phyloP scores from a whole-genome alignment of 805 yeast genomes.

The Starmerella sirachaensis region DNA sequence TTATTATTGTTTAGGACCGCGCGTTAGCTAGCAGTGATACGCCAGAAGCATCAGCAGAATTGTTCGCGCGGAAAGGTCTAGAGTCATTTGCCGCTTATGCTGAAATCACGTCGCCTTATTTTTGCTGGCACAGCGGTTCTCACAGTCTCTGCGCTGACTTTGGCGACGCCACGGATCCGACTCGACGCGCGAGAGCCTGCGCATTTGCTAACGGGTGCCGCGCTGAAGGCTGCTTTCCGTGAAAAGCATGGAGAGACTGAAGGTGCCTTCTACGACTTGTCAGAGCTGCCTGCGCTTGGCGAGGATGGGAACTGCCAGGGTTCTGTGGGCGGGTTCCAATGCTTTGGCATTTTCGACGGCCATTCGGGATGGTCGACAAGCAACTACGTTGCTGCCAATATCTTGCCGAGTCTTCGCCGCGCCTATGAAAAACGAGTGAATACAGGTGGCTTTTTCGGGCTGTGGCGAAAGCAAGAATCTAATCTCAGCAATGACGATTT shows the following conservation, averaged over 20 bases:
- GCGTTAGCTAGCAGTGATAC: too few relatives aligned
- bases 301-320: constrained; percentile 34
- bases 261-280: constrained; percentile 6
- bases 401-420: constrained; percentile 59
- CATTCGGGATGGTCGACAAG: constrained; percentile 94
- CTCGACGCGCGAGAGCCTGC: constrained; percentile 7
- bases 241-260: constrained; percentile 9
- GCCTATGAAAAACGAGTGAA: constrained; percentile 38
- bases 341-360: constrained; percentile 92
- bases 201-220: constrained; percentile 8
- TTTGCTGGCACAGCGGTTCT: neutral
- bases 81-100: too few relatives aligned
- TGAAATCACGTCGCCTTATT: neutral
- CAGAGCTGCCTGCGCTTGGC: constrained; percentile 16
- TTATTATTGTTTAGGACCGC: neutral
- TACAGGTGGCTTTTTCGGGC: neutral
- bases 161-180: neutral
- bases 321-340: constrained; percentile 48
- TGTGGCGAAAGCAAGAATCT: constrained; percentile 29
- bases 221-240: constrained; percentile 1
- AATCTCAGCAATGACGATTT: constrained; percentile 53
- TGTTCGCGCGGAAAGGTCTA: too few relatives aligned
- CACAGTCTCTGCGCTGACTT: neutral
- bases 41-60: too few relatives aligned
- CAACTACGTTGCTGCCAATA: constrained; percentile 59